Base-by-base conservation (phyloP, 2,329 filamentous ascomycete genomes). In the Claviceps pazoutovae region DNA sequence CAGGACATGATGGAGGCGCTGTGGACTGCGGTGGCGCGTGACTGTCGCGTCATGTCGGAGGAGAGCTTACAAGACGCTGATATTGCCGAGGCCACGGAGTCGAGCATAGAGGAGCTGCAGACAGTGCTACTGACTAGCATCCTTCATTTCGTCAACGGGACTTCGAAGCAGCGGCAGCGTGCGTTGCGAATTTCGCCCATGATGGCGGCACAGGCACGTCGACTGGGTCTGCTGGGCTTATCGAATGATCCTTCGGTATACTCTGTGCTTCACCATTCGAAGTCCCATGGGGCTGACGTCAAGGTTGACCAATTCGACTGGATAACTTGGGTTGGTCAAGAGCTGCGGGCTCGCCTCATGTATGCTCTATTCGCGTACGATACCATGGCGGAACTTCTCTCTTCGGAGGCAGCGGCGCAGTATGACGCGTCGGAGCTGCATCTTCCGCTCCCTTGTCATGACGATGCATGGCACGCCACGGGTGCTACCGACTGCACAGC, bases 401-500 rank as follows among this genome's bases (percentile, higher is more conserved):
- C 87, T 73, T 88, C 88, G 62, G 68, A 69, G n/a, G 66, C 73
- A 8, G 66, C 73, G 9, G 76, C 83, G 14, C 72, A 78, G 45
- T 78, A 88, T 43, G 79, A 86, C 53, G 68, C 74, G 8, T 72
- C 80, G 37, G 83, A 87, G 57, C 73, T 88, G 49, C 72, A 74
- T 34, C 64, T 88, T 39, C 82, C 83, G n/a, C 68, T 89, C 5
- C 84, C 85, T 8, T 76, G 78, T 14, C 84, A 88, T 58, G 85
- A 88, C 64, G 82, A 81, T 16, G 79, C 81, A 2, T 88, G 84
- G 84, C 84, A 88, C 58, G 84, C 84, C 4, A 70, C 68, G 36
- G 75, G 72, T 41, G 65, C 71, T 5, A 64, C 73, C 16, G 76
- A 80, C 39, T 88, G 84, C 61, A 80, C 80, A 21, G 73, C 78